Base-by-base conservation (phyloP, 129 eudicot genomes). In the Kitagawia praeruptora region DNA sequence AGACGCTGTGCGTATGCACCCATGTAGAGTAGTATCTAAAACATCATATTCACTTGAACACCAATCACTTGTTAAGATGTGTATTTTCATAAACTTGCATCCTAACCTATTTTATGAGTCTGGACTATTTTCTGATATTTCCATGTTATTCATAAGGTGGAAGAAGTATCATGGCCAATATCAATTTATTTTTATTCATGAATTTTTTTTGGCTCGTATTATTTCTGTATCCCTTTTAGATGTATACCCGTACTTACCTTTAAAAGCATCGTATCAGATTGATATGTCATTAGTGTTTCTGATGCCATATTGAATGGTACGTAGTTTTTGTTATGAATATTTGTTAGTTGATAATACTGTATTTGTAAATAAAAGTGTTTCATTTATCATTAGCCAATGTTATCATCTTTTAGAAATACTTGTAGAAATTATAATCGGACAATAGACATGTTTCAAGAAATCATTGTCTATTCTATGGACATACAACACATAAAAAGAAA, bases 241-340 rank as follows among this genome's bases (percentile, higher is more conserved):
- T 63, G 15, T 63, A 9, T 25, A 34, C 37, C 37, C 37, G 37
- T 4, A 46, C 9, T 63, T 27, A n/a, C 18, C 37, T 67, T 66
- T 4, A n/a, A 61, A 28, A 61, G 37, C 14, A n/a, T 11, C 37
- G 5, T 70, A 42, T 76, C 84, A 90, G 95, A 87, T 96, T 76
- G 92, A 96, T 85, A 95, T 70, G 97, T 92, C 80, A 92, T 95
- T 61, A 92, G 94, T 74, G 98, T 95, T 76, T 90, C 96, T 38
- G 98, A 95, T 86, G 97, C 98, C 58, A 87, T 95, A 94, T n/a
- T n/a, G n/a, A n/a, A n/a, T n/a, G n/a, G n/a, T n/a, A n/a, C n/a
- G n/a, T n/a, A n/a, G n/a, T n/a, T n/a, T n/a, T n/a, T n/a, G n/a
- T n/a, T n/a, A n/a, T n/a, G n/a, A n/a, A n/a, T n/a, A n/a, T n/a